Conservation (phyloP, 306 rosid species). For the Cucurbita argyrosperma region DNA sequence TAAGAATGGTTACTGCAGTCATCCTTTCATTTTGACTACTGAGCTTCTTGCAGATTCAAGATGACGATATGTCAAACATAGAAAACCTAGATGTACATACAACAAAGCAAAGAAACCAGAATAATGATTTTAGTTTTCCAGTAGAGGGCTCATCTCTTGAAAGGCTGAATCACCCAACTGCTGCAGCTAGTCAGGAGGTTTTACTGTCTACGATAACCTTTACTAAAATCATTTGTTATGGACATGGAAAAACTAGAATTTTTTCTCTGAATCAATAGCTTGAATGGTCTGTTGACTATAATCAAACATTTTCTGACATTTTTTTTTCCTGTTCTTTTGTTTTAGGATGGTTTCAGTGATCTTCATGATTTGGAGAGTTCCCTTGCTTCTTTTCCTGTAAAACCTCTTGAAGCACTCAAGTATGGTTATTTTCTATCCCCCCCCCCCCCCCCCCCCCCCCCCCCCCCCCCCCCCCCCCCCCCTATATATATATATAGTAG, state of each 20-base stretch:
- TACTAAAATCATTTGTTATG: not conserved
- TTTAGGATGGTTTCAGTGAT: slow-evolving; percentile 64
- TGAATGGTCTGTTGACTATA: not conserved
- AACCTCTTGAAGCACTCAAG: slow-evolving; percentile 15
- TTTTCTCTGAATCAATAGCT: not conserved
- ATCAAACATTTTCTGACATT: not conserved
- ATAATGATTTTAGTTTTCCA: slow-evolving; percentile 26
- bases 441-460: not conserved
- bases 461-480: too few relatives aligned
- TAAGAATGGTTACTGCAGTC: slow-evolving; percentile 1
- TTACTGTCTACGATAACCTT: slow-evolving; percentile 9
- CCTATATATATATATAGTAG: too few relatives aligned
- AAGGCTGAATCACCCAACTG: slow-evolving; percentile 35
- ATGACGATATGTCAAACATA: slow-evolving; percentile 35
- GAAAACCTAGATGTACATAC: slow-evolving; percentile 36
- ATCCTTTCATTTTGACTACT: slow-evolving; percentile 8
- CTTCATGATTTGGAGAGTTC: slow-evolving; percentile 72
- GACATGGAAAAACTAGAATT: not conserved
- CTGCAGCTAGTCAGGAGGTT: slow-evolving; percentile 48
- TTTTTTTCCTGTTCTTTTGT: slow-evolving; percentile 9
- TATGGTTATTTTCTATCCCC: not conserved
- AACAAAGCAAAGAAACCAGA: slow-evolving; percentile 22
- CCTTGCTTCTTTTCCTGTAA: slow-evolving; percentile 67
- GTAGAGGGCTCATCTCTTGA: slow-evolving; percentile 23
- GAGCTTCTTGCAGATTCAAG: slow-evolving; percentile 59